Evolutionary conservation across 2,329 filamentous ascomycete species (phyloP), one percentile per base, ranked within the genome.

Genomic region (Fusarium sp.): DNA sequence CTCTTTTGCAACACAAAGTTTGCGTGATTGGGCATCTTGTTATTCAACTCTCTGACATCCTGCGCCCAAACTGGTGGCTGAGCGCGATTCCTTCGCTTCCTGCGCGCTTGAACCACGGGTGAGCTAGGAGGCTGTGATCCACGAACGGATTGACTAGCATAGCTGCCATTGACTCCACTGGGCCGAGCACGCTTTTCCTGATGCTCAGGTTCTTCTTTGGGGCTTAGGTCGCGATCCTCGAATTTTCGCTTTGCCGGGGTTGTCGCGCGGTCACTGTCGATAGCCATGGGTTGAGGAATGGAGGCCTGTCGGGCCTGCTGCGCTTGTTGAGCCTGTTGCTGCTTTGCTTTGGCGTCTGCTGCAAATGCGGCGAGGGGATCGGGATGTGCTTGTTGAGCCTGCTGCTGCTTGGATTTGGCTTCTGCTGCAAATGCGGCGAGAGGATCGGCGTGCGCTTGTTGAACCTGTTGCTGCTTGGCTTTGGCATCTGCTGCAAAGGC

Each of bases 21-120:
- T 20, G 76, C 65, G 18, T 78, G 81, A 45, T 77, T 81, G 7
- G 87, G 85, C 61, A 79, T 75, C 61, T 77, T 82, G 70, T 80
- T 83, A 61, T 79, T 82, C 45, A 84, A 72, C 22, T 65, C 75
- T 61, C 79, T 81, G 66, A 78, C 80, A 34, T 79, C 84, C 64
- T 85, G 85, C 1, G 88, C 88, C 87, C 87, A 90, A 2, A 85
- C 68, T 0, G 89, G 89, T 8, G 83, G 78, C 10, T 81, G 79
- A 22, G 77, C 71, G 54, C 85, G 83, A 35, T 77, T 76, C 31
- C 76, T 75, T 40, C 84, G 83, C 69, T 81, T 87, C 73, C 84
- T 88, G 45, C 80, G 81, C 10, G 79, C 79, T 14, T 80, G 72
- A 47, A 82, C 74, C 14, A 77, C 73, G 50, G 83, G 79, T n/a